Conservation (phyloP, 768 basidiomycete species). For the Kwoniella botswanensis region DNA sequence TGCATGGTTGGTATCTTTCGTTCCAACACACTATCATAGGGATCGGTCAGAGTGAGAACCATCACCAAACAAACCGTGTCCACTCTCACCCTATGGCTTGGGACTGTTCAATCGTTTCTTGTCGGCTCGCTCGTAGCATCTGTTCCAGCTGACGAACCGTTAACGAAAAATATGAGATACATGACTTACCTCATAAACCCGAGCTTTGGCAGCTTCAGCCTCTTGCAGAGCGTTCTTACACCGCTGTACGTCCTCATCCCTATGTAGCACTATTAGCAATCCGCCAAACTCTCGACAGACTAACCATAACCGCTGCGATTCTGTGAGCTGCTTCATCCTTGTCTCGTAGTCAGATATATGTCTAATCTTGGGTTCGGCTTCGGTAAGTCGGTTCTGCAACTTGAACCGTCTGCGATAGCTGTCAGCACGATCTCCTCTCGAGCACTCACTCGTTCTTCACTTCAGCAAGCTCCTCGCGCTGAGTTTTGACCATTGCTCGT, state of each 20-base stretch:
- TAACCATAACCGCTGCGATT: conserved; percentile 78
- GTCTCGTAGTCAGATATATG: conserved; percentile 81
- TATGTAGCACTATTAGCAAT: conserved; percentile 4
- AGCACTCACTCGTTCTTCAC: conserved; percentile 56
- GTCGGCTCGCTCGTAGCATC: conserved; percentile 28
- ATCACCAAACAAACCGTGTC: too few relatives aligned
- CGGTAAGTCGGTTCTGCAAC: conserved; percentile 75
- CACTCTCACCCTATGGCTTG: conserved; percentile 12
- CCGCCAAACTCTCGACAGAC: conserved; percentile 36
- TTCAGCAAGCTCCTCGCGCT: conserved; percentile 52
- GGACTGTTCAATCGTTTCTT: conserved; percentile 17
- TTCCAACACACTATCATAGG: conserved; percentile 2
- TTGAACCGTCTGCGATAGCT: conserved; percentile 65
- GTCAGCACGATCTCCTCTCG: background rate
- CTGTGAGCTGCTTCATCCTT: conserved; percentile 81
- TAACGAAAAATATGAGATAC: background rate
- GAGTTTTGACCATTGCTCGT: conserved; percentile 41
- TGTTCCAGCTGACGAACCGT: conserved; percentile 20
- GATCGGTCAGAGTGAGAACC: background rate
- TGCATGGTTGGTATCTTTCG: background rate
- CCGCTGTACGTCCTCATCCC: conserved; percentile 41
- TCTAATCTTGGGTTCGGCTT: conserved; percentile 79
- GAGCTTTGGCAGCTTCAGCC: conserved; percentile 26
- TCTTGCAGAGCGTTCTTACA: conserved; percentile 35
- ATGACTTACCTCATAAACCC: conserved; percentile 31